Evolutionary conservation across 306 rosid species (phyloP).

Genomic region (Oxytropis ochrocephala): DNA sequence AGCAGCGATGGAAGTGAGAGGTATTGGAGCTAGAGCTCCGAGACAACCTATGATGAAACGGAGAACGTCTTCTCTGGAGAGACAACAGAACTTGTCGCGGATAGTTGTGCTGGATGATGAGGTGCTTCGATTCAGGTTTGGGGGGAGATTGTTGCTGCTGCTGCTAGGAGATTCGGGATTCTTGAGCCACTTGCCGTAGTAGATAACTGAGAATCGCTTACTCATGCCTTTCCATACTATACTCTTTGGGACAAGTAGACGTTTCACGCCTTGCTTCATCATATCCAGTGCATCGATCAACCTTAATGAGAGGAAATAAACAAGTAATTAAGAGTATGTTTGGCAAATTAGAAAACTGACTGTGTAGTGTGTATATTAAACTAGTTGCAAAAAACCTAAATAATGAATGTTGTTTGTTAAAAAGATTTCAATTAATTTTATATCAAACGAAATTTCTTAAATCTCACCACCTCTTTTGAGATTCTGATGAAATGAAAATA

Average conservation of each 20-base stretch:
- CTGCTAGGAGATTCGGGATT: slow-evolving; percentile 49
- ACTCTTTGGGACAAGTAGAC: slow-evolving; percentile 85
- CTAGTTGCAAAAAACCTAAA: neutral
- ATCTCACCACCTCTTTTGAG: neutral
- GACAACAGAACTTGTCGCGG: slow-evolving; percentile 71
- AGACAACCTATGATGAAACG: slow-evolving; percentile 95
- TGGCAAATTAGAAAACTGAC: neutral
- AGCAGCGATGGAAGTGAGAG: slow-evolving; percentile 73
- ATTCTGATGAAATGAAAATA: neutral
- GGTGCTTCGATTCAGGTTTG: slow-evolving; percentile 44
- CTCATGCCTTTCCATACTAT: slow-evolving; percentile 94
- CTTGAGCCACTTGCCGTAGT: slow-evolving; percentile 89
- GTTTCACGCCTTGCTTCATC: slow-evolving; percentile 96
- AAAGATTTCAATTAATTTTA: neutral
- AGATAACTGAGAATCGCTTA: slow-evolving; percentile 86
- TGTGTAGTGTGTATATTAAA: neutral
- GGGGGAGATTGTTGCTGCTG: slow-evolving; percentile 48
- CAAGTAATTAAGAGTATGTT: neutral
- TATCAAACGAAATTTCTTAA: neutral
- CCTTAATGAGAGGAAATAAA: slow-evolving; percentile 32
- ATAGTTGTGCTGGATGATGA: slow-evolving; percentile 38
- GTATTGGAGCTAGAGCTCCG: slow-evolving; percentile 94
- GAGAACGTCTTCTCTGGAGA: slow-evolving; percentile 94
- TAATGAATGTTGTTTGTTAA: neutral
- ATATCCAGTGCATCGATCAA: slow-evolving; percentile 94